phyloP scores from a whole-genome alignment of 2,329 filamentous ascomycete genomes.

The Clonostachys rhizophaga region DNA sequence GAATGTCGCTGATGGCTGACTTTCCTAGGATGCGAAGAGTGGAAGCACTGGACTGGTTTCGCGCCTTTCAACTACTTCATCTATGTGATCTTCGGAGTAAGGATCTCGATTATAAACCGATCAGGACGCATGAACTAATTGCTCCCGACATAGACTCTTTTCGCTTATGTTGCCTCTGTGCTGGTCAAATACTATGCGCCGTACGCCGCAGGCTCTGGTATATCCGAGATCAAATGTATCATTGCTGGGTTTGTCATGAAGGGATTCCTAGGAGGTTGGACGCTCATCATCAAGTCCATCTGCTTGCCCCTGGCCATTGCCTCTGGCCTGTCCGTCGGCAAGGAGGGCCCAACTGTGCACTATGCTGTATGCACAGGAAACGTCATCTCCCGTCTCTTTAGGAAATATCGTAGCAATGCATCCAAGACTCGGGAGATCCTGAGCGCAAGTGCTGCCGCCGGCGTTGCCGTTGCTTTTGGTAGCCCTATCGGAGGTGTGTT shows the following conservation, averaged over 20 bases:
- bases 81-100: constrained; percentile 80
- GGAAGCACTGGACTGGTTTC: constrained; percentile 83
- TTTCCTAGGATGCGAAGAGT: constrained; percentile 69
- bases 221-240: constrained; percentile 99
- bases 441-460: constrained; percentile 89
- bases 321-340: constrained; percentile 90
- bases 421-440: constrained; percentile 94
- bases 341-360: constrained; percentile 97
- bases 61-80: constrained; percentile 77
- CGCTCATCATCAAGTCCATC: constrained; percentile 89
- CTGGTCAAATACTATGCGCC: constrained; percentile 90
- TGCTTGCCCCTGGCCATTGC: constrained; percentile 88
- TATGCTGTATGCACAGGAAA: constrained; percentile 98
- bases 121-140: constrained; percentile 2
- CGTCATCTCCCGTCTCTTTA: constrained; percentile 88
- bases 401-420: constrained; percentile 87
- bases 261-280: constrained; percentile 89
- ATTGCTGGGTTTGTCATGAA: constrained; percentile 99
- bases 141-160: constrained; percentile 50
- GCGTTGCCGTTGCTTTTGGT: constrained; percentile 94
- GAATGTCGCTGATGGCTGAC: no score
- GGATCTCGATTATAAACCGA: constrained; percentile 10
- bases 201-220: constrained; percentile 93
- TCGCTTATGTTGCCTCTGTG: constrained; percentile 76
- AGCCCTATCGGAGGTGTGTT: constrained; percentile 95